Evolutionary conservation across 2,329 filamentous ascomycete species (phyloP).

Genomic region (Beauveria australis): DNA sequence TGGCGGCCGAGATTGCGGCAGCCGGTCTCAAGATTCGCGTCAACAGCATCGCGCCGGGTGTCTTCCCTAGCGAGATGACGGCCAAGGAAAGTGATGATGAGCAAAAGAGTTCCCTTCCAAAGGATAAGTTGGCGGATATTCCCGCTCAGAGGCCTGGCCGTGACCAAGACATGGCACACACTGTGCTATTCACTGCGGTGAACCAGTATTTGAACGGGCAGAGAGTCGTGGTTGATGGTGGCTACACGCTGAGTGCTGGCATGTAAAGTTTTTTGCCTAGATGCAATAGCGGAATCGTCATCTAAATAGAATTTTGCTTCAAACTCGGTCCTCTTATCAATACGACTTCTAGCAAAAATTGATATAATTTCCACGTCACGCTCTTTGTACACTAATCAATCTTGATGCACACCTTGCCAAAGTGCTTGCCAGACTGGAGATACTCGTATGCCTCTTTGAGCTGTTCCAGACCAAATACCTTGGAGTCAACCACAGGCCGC

Average conservation of each 20-base stretch:
- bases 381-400: not conserved
- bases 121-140: conserved; percentile 52
- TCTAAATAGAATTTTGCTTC: not conserved
- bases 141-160: conserved; percentile 60
- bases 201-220: conserved; percentile 39
- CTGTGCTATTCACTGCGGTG: conserved; percentile 47
- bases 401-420: conserved; percentile 27
- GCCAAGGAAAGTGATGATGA: conserved; percentile 36
- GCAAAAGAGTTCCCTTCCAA: conserved; percentile 52
- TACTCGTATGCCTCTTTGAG: conserved; percentile 27
- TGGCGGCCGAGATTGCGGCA: conserved; percentile 52
- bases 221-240: conserved; percentile 36
- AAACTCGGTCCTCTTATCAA: no score
- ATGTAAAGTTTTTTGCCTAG: conserved; percentile 14
- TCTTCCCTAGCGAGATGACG: conserved; percentile 67
- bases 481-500: conserved; percentile 38
- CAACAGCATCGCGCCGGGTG: conserved; percentile 65
- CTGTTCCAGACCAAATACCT: conserved; percentile 31
- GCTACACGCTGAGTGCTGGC: conserved; percentile 33
- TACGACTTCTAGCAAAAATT: no score
- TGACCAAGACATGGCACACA: conserved; percentile 61
- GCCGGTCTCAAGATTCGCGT: conserved; percentile 57
- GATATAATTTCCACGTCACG: no score
- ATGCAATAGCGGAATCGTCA: no score
- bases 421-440: conserved; percentile 16